phyloP scores from a whole-genome alignment of 1,284 basidiomycete genomes.

The Malassezia obtusa region DNA sequence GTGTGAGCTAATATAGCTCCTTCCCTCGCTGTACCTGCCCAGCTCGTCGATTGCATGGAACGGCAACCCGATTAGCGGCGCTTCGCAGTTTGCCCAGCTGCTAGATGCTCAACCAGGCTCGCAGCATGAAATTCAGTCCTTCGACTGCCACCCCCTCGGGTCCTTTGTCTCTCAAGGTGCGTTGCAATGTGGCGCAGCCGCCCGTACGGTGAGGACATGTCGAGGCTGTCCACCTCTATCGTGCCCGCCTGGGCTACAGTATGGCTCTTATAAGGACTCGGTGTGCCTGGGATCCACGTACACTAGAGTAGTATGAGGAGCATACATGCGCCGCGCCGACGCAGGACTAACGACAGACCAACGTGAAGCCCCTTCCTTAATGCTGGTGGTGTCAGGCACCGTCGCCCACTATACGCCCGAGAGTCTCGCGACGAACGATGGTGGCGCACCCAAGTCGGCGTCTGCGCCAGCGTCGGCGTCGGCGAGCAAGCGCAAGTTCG shows the following conservation, averaged over 20 bases:
- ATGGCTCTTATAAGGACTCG: slow-evolving; percentile 19
- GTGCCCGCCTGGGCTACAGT: slow-evolving; percentile 3
- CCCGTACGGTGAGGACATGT: neutral
- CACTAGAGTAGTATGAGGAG: slow-evolving; percentile 39
- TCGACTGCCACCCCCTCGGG: slow-evolving; percentile 41
- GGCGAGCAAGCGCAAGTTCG: slow-evolving; percentile 28
- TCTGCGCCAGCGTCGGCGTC: slow-evolving; percentile 21
- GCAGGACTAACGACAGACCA: slow-evolving; percentile 10
- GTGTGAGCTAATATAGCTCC: slow-evolving; percentile 16
- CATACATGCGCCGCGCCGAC: slow-evolving; percentile 17
- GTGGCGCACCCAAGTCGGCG: slow-evolving; percentile 32
- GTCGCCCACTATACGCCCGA: slow-evolving; percentile 44
- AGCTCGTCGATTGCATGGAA: slow-evolving; percentile 45
- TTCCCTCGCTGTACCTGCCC: slow-evolving; percentile 39
- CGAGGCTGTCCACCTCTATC: neutral
- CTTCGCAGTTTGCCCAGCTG: slow-evolving; percentile 29
- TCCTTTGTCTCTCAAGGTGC: slow-evolving; percentile 23
- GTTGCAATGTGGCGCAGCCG: slow-evolving; percentile 11
- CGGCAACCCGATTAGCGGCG: slow-evolving; percentile 42
- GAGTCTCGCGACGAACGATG: slow-evolving; percentile 22
- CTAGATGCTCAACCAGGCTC: slow-evolving; percentile 40
- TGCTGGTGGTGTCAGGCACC: slow-evolving; percentile 33
- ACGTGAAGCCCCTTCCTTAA: slow-evolving; percentile 27
- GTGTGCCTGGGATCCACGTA: slow-evolving; percentile 4
- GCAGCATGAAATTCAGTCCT: slow-evolving; percentile 42